Evolutionary conservation across 208 protist genomes (phyloP).

Genomic region (Naegleria fowleri): DNA sequence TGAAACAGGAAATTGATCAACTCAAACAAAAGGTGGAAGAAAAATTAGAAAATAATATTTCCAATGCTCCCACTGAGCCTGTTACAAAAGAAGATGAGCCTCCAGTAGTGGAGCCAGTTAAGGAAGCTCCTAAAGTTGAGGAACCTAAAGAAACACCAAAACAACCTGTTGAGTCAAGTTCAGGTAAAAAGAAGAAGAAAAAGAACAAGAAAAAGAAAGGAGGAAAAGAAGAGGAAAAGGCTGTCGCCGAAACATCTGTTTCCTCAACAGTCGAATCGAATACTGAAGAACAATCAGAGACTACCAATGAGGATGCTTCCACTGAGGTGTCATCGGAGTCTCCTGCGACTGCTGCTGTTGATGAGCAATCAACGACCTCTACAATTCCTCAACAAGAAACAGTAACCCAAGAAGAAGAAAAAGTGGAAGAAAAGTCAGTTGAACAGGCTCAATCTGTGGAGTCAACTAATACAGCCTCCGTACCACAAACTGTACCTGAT

Average conservation of each 20-base stretch:
- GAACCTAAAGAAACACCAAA: background rate
- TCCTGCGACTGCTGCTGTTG: too few relatives aligned
- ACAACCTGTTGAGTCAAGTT: background rate
- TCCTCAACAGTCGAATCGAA: background rate
- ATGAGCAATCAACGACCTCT: background rate
- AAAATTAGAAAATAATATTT: background rate
- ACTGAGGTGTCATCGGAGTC: background rate
- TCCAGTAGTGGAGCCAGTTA: background rate
- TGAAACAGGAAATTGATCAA: background rate
- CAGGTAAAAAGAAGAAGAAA: background rate
- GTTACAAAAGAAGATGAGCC: background rate
- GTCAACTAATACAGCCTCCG: background rate
- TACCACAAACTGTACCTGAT: background rate
- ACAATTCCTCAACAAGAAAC: background rate
- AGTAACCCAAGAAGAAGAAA: background rate
- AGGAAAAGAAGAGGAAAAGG: background rate
- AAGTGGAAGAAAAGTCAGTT: background rate
- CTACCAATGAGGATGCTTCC: background rate
- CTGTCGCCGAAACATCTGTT: background rate
- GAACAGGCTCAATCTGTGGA: background rate
- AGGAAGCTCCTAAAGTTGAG: background rate
- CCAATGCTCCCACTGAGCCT: background rate
- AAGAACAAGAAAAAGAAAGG: constrained; percentile 9
- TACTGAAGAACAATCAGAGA: too few relatives aligned
- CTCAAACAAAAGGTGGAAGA: background rate